Base-by-base conservation (phyloP, 768 basidiomycete species). In the Daedaleopsis sinensis region DNA sequence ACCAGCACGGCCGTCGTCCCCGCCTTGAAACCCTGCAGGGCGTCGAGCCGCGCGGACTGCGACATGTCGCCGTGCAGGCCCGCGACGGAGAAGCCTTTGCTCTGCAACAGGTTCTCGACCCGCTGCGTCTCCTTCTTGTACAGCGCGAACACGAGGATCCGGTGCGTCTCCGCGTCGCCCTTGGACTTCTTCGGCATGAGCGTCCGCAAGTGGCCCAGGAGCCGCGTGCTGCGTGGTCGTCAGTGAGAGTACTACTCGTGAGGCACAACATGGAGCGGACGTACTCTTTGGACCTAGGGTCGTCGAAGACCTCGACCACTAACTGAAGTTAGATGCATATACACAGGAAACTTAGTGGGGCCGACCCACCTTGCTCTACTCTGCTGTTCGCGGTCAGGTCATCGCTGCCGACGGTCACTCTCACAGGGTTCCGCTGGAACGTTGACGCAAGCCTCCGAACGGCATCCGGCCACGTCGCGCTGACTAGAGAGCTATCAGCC, bases 81-180 rank as follows among this genome's bases (percentile, higher is more conserved):
- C 7, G 84, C 88, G 16, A 95, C 94, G 24, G 82, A 75, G 78
- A 91, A 95, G 19, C 87, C 93, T 24, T 89, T 84, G 52, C 86
- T 79, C 55, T 80, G 77, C 13, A 99, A 85, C 70, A 86, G 90
- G 67, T 84, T 80, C 71, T 93, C 93, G 2, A 99, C 86, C n/a
- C 97, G 84, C 18, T 91, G 84, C 8, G 96, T 94, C 74, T 98
- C 97, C 73, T 95, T 96, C 78, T 99, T 99, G 80, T 99, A 99
- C 42, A 98, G 80, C 16, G 92, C 96, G 72, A 99, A 99, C 27
- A 99, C 84, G 37, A 99, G 85, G 61, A 93, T 84, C 39, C 93
- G 89, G n/a, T 11, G 89, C 80, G 23, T 89, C 87, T 49, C 70
- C 76, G 53, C 76, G 74, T 78, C 79, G 57, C 77, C 79, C 57